phyloP scores from a whole-genome alignment of 345 rosid species.

The Raphanus raphanistrum region DNA sequence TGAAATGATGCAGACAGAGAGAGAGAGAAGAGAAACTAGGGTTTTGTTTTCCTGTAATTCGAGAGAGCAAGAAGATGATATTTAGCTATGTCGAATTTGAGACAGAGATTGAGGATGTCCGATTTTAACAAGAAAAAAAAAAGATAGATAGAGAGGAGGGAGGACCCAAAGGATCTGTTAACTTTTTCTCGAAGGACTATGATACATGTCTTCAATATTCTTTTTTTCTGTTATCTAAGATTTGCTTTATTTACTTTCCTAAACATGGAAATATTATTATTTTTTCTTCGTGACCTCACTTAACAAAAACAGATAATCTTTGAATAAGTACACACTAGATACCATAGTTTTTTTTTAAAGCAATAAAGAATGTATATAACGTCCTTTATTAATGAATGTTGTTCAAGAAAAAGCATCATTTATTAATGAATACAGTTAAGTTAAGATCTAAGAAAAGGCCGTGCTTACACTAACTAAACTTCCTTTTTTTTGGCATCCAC shows the following conservation, averaged over 20 bases:
- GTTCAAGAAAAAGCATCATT: no score
- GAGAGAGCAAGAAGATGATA: constrained; percentile 22
- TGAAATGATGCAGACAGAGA: not conserved
- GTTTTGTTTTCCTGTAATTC: constrained; percentile 9
- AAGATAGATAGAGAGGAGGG: constrained; percentile 1
- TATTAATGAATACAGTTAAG: not conserved
- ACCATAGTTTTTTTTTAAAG: not conserved
- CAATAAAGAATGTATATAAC: not conserved
- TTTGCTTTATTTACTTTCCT: constrained; percentile 7
- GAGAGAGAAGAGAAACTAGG: constrained; percentile 17
- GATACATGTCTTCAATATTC: constrained; percentile 25
- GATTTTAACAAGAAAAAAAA: not conserved
- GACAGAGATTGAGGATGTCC: constrained; percentile 31
- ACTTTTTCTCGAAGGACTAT: constrained; percentile 26
- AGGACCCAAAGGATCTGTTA: constrained; percentile 30
- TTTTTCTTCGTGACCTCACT: not conserved
- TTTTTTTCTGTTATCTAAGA: constrained; percentile 9
- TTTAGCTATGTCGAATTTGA: constrained; percentile 29
- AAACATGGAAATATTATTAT: not conserved
- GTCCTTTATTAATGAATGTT: not conserved
- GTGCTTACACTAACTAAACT: not conserved
- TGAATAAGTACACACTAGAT: constrained; percentile 3
- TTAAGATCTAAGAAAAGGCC: not conserved
- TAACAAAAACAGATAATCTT: not conserved
- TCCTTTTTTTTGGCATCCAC: no score